Base-by-base conservation (phyloP, 176 grass and related monocot genomes). In the Triticum timopheevii region DNA sequence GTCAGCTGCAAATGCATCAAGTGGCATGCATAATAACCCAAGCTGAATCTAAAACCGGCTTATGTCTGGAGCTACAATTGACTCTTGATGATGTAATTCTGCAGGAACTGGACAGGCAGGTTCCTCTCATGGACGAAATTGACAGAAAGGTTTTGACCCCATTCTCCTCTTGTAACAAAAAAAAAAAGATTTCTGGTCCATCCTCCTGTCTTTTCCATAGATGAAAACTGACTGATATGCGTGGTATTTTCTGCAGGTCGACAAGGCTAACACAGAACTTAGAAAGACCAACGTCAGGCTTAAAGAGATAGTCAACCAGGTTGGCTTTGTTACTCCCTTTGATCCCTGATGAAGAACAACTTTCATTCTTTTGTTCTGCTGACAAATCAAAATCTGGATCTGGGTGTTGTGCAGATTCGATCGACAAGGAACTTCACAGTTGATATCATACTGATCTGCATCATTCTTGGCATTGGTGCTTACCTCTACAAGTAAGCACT, bases 91-190 rank as follows among this genome's bases (percentile, higher is more conserved):
- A 24, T 88, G n/a, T 80, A 61, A 71, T 65, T 36, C 66, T 84
- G 58, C 88, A 98, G 97, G 94, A 98, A 88, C 10, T 96, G 88
- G 92, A 98, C 79, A 94, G 94, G 65, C 92, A 98, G 88, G 85
- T 88, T 13, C 92, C 94, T 75, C 25, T 98, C 61, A 93, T 96
- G 75, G 97, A 96, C 88, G 94, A 96, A 81, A 98, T 98, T 35
- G 97, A 98, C 69, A 81, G 79, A 17, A 99, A 99, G 97, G 94
- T 24, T 69, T 69, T 16, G 30, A 49, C 20, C 44, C 40, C 17
- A 20, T 34, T 56, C 19, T 76, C 2, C 63, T 13, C 8, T 8
- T 78, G 33, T 74, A 47, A 39, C 49, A 54, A 54, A 30, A 30
- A 56, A 10, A 47, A 1, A 86, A 44, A 62, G 24, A 13, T 0